Evolutionary conservation across 192 early-diverging fungal species (phyloP), one percentile per base, ranked within the genome.

Genomic region (Mortierella antarctica): DNA sequence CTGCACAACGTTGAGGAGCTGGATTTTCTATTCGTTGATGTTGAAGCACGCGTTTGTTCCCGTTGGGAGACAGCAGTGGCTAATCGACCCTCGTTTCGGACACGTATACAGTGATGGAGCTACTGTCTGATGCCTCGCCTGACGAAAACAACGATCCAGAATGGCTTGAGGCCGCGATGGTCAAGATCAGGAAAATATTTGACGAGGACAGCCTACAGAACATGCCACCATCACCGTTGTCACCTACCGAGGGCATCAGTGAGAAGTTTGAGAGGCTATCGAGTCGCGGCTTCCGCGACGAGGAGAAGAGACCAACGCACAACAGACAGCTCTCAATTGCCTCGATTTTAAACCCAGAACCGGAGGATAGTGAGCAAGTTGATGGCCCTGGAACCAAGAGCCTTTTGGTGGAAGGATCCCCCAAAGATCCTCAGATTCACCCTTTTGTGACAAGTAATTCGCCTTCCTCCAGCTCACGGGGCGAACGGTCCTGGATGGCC

Each of bases 251-350:
- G 7, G 6, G 31, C 17, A 13, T 13, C 10, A 12, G 11, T 7
- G 39, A 67, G 5, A 52, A 54, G 40, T 23, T 20, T 31, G 12
- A 40, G 23, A 23, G 20, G 62, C 7, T 8, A 9, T 51, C 13
- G 6, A 49, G 52, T 7, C 61, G 46, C 41, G 42, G 47, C 40
- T 39, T 44, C 56, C 57, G 61, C 6, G 57, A 72, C 15, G 46
- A 53, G 23, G 59, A 70, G 56, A 67, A 17, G 65, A 74, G 50
- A 55, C 63, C 77, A 4, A 48, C 50, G 13, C 77, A 80, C 46
- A 71, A 62, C 41, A 57, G 76, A 41, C 76, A 79, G 31, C 48
- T 79, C 15, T 79, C 76, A 3, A 79, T 79, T 20, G 76, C 76
- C 0, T 79, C 76, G 17, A 79, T 79, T 6, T 58, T 79, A 39